Base-by-base conservation (phyloP, 1,284 basidiomycete species). In the Uromyces viciae-fabae region DNA sequence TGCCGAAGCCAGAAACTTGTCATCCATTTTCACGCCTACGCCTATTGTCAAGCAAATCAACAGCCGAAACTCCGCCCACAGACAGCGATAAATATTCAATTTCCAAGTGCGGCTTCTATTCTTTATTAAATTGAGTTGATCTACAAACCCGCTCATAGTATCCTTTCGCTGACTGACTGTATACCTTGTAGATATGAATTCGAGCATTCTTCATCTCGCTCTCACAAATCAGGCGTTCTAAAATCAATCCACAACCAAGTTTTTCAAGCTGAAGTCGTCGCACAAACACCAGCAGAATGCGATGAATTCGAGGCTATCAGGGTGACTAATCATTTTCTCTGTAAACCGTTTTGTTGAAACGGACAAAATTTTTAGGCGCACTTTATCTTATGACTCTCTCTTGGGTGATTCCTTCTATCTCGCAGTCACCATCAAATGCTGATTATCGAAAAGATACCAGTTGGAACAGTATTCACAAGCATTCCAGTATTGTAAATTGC, bases 221-320 rank as follows among this genome's bases (percentile, higher is more conserved):
- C 69, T 33, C 43, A 36, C n/a, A 72, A 28, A 22, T 28, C 69
- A 52, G 14, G 43, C 33, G 69, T 15, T 19, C 31, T 72, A 5
- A 72, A 54, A 72, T 49, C 69, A 54, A 49, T 72, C 33, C 69
- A 72, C 43, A 22, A 5, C 31, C 49, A 54, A 38, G 14, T 46
- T 25, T 9, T 1, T 14, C 49, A 54, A 17, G 3, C 28, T 33
- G 43, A 72, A 68, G 3, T 72, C 1, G 49, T 33, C 8, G 22
- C 14, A 14, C 31, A 14, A 14, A 33, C 7, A 19, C 33, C 46
- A 5, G n/a, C 49, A 14, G 69, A 22, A 11, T 36, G 28, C 14
- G 69, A 72, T 3, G 69, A 36, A 43, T 9, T 72, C 3, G 69
- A 72, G 52, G 46, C 69, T 17, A 72, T 72, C 69, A n/a, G 52